Base-by-base conservation (phyloP, 257 asterid species). In the Plantago elongata region DNA sequence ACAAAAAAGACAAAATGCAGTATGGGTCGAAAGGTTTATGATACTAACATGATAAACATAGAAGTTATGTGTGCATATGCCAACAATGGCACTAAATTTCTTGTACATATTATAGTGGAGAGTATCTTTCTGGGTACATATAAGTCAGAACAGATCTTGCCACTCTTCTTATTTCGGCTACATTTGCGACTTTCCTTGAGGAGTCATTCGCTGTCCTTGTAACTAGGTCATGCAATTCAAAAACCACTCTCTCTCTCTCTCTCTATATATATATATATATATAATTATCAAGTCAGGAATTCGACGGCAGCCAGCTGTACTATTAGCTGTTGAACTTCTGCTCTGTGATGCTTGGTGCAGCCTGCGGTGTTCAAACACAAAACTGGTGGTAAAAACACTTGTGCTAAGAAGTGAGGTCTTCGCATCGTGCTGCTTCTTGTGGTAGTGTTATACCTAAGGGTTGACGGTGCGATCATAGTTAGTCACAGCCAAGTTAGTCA, bases 301-400 rank as follows among this genome's bases (percentile, higher is more conserved):
- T 54, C 59, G 18, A 22, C 34, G 2, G 13, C 13, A 54, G 15
- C 40, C 17, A 18, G 29, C 43, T 54, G 38, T 13, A 54, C 29
- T n/a, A n/a, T 37, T 54, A 54, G 59, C 59, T 54, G 59, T n/a
- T 54, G 59, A 18, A 54, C 59, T 54, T 54, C 59, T 54, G 59
- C 59, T 54, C 59, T 37, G 34, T 18, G 59, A 40, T 54, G 15
- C 59, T 54, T 54, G 59, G 59, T 54, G 59, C 12, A 54, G 59
- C 59, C 59, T 54, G 59, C 27, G 43, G 59, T 51, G 29, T 51
- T 54, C 15, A 54, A 54, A 54, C 59, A 54, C 40, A 54, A n/a
- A 54, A 22, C 59, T 37, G 16, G 42, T 54, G n/a, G 0, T 1
- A 34, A 34, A 34, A 4, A 7, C 8, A 34, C 40, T 34, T 34